phyloP scores from a whole-genome alignment of 768 basidiomycete genomes.

The Amanita molliuscula region DNA sequence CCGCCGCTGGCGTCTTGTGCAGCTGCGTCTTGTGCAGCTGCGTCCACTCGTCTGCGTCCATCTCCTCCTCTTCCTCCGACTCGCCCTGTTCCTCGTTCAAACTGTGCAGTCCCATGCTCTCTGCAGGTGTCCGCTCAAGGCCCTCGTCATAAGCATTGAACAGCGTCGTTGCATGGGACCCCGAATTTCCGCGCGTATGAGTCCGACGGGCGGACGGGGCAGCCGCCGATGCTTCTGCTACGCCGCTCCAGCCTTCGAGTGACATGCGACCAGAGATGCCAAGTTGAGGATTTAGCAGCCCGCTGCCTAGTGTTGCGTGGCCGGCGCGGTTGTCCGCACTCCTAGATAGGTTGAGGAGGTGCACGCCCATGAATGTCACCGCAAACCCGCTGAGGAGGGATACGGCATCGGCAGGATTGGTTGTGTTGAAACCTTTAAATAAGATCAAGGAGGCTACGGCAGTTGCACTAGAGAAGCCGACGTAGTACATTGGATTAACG shows the following conservation, averaged over 20 bases:
- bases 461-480: constrained; percentile 90
- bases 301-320: constrained; percentile 52
- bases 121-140: constrained; percentile 10
- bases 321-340: constrained; percentile 33
- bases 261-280: constrained; percentile 76
- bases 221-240: constrained; percentile 10
- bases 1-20: constrained; percentile 16
- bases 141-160: constrained; percentile 69
- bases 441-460: constrained; percentile 92
- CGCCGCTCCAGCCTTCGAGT: constrained; percentile 62
- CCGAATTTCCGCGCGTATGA: constrained; percentile 46
- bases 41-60: constrained; percentile 37
- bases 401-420: constrained; percentile 67
- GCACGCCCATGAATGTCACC: constrained; percentile 95
- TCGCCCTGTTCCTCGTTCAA: constrained; percentile 57
- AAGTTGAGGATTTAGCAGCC: constrained; percentile 68
- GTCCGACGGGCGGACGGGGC: constrained; percentile 19
- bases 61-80: constrained; percentile 34
- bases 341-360: constrained; percentile 80
- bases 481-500: constrained; percentile 97
- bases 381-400: constrained; percentile 86
- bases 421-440: constrained; percentile 95
- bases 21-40: constrained; percentile 22
- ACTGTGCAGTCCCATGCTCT: constrained; percentile 46
- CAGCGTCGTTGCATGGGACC: constrained; percentile 54